A percentile compares a stretch with the other conserved stretches of the same genome.
These are phyloP conservation scores for Typha latifolia DNA, from an alignment of 176 grass and related monocot species.

Conservation along the genomic window DNA sequence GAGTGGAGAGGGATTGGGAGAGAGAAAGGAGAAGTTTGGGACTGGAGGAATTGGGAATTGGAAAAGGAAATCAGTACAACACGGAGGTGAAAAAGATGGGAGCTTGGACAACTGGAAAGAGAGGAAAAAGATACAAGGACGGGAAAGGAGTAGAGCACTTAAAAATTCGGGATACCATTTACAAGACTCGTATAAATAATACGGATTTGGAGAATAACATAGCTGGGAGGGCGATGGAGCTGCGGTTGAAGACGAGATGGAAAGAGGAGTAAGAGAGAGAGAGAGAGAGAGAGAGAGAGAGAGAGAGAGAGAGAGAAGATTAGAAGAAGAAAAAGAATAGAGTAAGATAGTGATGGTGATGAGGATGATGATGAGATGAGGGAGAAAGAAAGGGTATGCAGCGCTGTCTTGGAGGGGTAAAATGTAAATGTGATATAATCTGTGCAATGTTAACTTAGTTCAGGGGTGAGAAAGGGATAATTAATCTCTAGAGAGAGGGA, in stretches of 20 bases:
- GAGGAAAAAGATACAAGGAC: neutral
- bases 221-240: slow-evolving; percentile 33
- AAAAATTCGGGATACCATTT: slow-evolving; percentile 55
- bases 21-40: slow-evolving; percentile 32
- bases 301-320: slow-evolving; percentile 23
- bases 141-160: slow-evolving; percentile 25
- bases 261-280: neutral
- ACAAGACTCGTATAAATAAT: slow-evolving; percentile 54
- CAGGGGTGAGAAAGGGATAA: slow-evolving; percentile 6
- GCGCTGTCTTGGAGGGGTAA: slow-evolving; percentile 51
- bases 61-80: slow-evolving; percentile 33
- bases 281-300: slow-evolving; percentile 16
- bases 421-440: neutral
- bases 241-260: slow-evolving; percentile 7
- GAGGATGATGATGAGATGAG: slow-evolving; percentile 58
- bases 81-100: slow-evolving; percentile 49
- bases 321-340: slow-evolving; percentile 33
- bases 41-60: slow-evolving; percentile 22
- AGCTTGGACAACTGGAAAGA: slow-evolving; percentile 47
- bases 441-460: slow-evolving; percentile 3
- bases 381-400: neutral
- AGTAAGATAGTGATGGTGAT: slow-evolving; percentile 16
- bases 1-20: slow-evolving; percentile 7
- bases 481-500: slow-evolving; percentile 10
- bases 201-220: slow-evolving; percentile 30